Evolutionary conservation across 2,329 filamentous ascomycete genomes (phyloP).

Genomic region (Mycosphaerella sp.): DNA sequence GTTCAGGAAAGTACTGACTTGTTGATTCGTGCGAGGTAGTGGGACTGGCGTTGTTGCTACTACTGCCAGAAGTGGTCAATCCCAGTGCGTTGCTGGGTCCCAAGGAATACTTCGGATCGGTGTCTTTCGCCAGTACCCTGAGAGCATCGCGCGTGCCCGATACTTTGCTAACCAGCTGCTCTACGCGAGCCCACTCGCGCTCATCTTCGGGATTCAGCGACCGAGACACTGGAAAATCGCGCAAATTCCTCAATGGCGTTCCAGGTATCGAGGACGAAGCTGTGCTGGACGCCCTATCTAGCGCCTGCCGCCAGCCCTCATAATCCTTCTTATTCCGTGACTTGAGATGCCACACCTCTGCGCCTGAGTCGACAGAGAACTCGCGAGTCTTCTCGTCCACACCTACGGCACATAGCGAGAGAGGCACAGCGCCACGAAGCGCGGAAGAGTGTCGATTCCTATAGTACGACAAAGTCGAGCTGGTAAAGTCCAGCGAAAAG

Average conservation of each 20-base stretch:
- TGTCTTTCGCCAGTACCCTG: conserved; percentile 77
- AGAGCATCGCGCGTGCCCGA: conserved; percentile 85
- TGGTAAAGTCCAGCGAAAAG: conserved; percentile 92
- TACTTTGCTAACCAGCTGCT: conserved; percentile 76
- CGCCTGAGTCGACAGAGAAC: conserved; percentile 93
- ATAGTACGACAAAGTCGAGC: conserved; percentile 93
- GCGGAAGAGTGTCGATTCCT: conserved; percentile 90
- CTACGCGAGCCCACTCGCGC: conserved; percentile 79
- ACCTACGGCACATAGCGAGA: conserved; percentile 84
- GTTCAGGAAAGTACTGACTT: conserved; percentile 41
- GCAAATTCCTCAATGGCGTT: conserved; percentile 26
- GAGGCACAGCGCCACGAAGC: conserved; percentile 81
- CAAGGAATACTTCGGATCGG: conserved; percentile 56
- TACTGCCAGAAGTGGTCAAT: conserved; percentile 24
- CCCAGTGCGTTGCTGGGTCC: conserved; percentile 33
- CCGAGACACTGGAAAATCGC: conserved; percentile 13
- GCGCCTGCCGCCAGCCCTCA: conserved; percentile 73
- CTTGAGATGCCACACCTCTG: conserved; percentile 92
- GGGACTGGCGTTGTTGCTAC: conserved; percentile 35
- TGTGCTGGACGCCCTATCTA: conserved; percentile 61
- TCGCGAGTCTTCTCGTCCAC: conserved; percentile 82
- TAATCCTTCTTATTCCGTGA: conserved; percentile 81
- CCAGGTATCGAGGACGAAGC: conserved; percentile 18
- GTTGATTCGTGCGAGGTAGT: conserved; percentile 29
- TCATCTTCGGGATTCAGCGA: conserved; percentile 53